Percentiles rank a stretch among this genome's conserved stretches.
Conservation (phyloP, 768 basidiomycete species). For the Ramaria rubella region DNA sequence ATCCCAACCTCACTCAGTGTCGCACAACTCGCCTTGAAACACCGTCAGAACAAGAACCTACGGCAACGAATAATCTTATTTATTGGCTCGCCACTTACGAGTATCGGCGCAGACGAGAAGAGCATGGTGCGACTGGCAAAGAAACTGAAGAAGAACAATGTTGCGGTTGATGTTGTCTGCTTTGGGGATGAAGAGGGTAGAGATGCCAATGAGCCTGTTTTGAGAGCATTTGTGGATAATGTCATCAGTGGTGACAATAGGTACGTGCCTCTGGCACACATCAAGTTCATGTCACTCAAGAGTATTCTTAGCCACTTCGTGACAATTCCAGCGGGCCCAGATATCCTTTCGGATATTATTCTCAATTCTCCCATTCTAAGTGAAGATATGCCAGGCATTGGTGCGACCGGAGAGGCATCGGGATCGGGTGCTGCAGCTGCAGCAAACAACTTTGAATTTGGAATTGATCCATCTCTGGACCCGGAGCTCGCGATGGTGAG, state of each 20-base stretch:
- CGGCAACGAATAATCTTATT: conserved; percentile 95
- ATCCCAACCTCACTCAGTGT: conserved; percentile 88
- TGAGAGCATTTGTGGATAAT: conserved; percentile 79
- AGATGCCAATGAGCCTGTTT: conserved; percentile 56
- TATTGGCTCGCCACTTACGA: conserved; percentile 77
- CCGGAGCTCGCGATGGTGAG: conserved; percentile 94
- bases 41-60: conserved; percentile 96
- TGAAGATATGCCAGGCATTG: conserved; percentile 47
- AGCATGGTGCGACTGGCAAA: conserved; percentile 85
- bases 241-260: conserved; percentile 80
- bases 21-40: conserved; percentile 94
- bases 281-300: not conserved
- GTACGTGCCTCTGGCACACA: conserved; percentile 41
- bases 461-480: conserved; percentile 91
- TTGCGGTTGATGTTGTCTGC: conserved; percentile 84
- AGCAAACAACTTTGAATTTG: conserved; percentile 68
- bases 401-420: conserved; percentile 34
- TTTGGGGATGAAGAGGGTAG: conserved; percentile 70
- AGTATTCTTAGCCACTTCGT: conserved; percentile 62
- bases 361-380: conserved; percentile 77
- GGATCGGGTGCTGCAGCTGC: conserved; percentile 43
- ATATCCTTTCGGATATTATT: conserved; percentile 76
- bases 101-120: conserved; percentile 64
- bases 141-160: conserved; percentile 99
- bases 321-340: conserved; percentile 64